Base-by-base conservation (phyloP, 768 basidiomycete genomes). In the Phaeotremella skinneri region DNA sequence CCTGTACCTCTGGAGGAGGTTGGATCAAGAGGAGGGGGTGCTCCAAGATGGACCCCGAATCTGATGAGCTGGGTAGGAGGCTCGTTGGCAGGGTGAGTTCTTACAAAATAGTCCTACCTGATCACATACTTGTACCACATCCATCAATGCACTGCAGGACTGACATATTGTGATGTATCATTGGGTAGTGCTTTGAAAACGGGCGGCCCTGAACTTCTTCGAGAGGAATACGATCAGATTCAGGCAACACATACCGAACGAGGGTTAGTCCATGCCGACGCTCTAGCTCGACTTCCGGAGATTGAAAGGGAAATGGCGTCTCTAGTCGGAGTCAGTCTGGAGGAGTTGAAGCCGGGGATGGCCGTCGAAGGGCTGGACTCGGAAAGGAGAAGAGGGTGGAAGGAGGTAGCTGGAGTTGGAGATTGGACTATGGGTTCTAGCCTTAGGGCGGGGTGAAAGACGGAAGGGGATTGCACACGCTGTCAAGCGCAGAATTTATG, bases 51-150 rank as follows among this genome's bases (percentile, higher is more conserved):
- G 78, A 79, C 86, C 2, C 88, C 91, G 1, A 85, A 86, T 0
- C 81, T 85, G 31, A 81, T 93, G 78, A 82, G 87, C 0, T 99
- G 94, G 94, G 85, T 99, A 11, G 94, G 94, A 3, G 94, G 91
- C 0, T 91, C 90, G 21, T 74, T 98, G 20, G 90, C 92, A 2
- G 94, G 93, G 87, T 91, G 76, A 63, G 85, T 81, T 2, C 5
- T 9, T 21, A n/a, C 9, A 7, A n/a, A n/a, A n/a, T n/a, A n/a
- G n/a, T n/a, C n/a, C n/a, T n/a, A n/a, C n/a, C n/a, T n/a, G n/a
- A n/a, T n/a, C n/a, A n/a, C n/a, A n/a, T n/a, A n/a, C n/a, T n/a
- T n/a, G n/a, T n/a, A n/a, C n/a, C n/a, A n/a, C n/a, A n/a, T n/a
- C n/a, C n/a, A n/a, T n/a, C n/a, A n/a, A n/a, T n/a, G n/a, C n/a